Percentiles rank a stretch among this genome's conserved stretches.
These are phyloP conservation scores for Xerocomus brunneocitrinus DNA, from an alignment of 768 basidiomycete genomes.

Conservation along the genomic window DNA sequence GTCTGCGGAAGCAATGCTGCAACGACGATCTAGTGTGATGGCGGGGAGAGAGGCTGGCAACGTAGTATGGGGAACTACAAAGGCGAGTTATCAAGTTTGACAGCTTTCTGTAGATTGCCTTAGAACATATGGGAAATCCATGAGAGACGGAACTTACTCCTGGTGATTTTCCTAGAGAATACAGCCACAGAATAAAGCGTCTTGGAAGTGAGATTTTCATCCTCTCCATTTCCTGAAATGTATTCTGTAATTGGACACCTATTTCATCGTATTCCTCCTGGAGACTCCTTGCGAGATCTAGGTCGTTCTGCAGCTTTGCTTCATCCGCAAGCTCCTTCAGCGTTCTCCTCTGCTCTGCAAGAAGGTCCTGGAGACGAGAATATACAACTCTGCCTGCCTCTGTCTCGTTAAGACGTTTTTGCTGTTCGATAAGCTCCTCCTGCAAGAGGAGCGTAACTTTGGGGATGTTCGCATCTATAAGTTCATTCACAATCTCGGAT, in stretches of 20 bases:
- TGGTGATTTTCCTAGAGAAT: not conserved
- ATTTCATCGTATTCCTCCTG: not conserved
- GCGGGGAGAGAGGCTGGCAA: not conserved
- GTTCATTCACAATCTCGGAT: conserved; percentile 1
- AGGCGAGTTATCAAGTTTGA: not conserved
- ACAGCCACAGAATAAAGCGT: not conserved
- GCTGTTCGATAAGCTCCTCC: not conserved
- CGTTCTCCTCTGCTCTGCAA: not conserved
- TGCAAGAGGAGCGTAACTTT: not conserved
- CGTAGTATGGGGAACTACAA: not conserved
- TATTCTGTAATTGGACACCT: not conserved
- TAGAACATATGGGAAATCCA: not conserved
- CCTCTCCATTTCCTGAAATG: not conserved
- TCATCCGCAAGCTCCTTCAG: not conserved
- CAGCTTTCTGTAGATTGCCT: not conserved
- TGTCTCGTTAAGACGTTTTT: not conserved
- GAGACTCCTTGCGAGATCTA: not conserved
- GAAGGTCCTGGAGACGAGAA: not conserved
- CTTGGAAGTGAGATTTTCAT: not conserved
- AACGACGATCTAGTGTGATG: not conserved
- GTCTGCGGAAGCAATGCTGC: not conserved
- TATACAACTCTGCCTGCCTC: not conserved
- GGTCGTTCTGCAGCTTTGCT: not conserved
- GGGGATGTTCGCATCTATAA: not conserved
- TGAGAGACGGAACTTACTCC: not conserved